A percentile compares a stretch with the other conserved stretches of the same genome.
Conservation (phyloP, 192 early-diverging fungal species). For the Glomus cerebriforme region DNA sequence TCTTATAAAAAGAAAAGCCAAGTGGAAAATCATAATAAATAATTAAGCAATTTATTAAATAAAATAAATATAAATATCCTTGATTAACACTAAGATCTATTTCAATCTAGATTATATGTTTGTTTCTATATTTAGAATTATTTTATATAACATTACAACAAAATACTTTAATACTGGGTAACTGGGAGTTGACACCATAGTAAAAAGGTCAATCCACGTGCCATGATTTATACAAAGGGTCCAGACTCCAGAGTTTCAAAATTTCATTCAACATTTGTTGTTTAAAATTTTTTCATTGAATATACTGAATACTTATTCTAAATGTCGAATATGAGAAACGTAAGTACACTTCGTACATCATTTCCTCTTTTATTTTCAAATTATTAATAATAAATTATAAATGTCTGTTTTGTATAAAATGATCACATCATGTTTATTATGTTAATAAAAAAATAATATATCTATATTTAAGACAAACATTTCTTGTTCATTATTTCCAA, state of each 20-base stretch:
- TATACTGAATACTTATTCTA: too few species aligned
- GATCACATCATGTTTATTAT: background rate
- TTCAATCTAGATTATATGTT: background rate
- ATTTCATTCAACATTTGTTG: too few species aligned
- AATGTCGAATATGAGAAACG: background rate
- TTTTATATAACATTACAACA: background rate
- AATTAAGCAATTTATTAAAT: background rate
- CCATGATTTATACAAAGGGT: background rate
- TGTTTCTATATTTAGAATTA: background rate
- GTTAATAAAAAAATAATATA: background rate
- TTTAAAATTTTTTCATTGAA: too few species aligned
- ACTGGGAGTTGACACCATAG: background rate
- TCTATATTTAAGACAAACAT: background rate
- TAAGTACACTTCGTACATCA: background rate
- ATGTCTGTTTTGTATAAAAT: too few species aligned
- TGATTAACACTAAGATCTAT: too few species aligned
- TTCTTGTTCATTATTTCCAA: conserved; percentile 75
- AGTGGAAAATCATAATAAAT: background rate
- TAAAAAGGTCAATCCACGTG: background rate
- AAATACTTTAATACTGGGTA: background rate
- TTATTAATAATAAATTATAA: background rate
- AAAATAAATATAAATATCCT: too few species aligned
- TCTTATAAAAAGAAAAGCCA: background rate
- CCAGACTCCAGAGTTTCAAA: too few species aligned
- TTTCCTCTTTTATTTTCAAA: background rate